Evolutionary conservation across 2,329 filamentous ascomycete species (phyloP), one percentile per base, ranked within the genome.

Genomic region (Aspergillus tamarii): DNA sequence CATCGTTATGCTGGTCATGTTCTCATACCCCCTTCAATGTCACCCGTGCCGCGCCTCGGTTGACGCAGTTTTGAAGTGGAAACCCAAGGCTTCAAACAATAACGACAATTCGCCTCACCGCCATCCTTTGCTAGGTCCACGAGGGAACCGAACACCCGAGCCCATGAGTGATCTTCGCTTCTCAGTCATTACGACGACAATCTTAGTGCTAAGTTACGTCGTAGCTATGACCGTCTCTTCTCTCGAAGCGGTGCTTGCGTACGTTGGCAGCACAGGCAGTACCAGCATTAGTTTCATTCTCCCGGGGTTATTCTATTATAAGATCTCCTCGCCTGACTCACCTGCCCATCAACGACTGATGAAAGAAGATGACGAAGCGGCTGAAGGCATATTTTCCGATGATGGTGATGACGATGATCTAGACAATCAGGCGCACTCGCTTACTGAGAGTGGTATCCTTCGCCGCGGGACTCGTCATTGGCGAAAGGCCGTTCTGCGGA

Each of bases 221-320:
- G 92, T 92, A 9, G 93, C 95, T 28, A 92, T 99, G 82, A 96
- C 92, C 0, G 94, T 99, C 3, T 91, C 89, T 23, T 95, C 91
- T 14, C 85, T 99, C 3, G 94, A 97, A 75, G 90, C 92, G 54
- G 94, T 99, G 0, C 85, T 99, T 0, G 94, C 95, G 0, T 99
- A 97, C 70, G 95, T 99, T 12, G 95, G 95, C 43, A 93, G 91
- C 71, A 99, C 95, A 0, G 95, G 95, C 59, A 94, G 91, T 58
- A 99, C 95, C 0, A 93, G 92, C 65, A 99, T 99, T 72, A 96
- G 92, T 66, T 99, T 99, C 76, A 98, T 99, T 68, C 85, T 99
- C 0, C 95, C 95, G 0, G 95, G 95, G 0, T 81, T 99, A 4
- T 99, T 99, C 78, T 99, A 98, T 79, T 99, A 98, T 82, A 98